Evolutionary conservation across 2,329 filamentous ascomycete species (phyloP).

Genomic region (Microthyrium microscopicum): DNA sequence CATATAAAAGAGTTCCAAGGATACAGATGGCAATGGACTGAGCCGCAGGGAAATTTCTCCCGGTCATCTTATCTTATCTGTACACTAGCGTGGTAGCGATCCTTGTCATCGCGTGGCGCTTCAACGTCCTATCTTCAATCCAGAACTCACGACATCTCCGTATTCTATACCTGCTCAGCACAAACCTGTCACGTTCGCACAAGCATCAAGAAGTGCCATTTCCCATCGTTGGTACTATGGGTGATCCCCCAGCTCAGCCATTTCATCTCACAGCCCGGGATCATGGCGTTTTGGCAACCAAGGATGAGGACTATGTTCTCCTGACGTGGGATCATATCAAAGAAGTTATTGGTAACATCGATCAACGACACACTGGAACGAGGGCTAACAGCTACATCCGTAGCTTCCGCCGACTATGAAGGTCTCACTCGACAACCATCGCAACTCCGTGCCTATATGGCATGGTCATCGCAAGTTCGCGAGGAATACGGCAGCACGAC

Average conservation of each 20-base stretch:
- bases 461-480: conserved; percentile 39
- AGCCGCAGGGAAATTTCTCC: too few relatives aligned
- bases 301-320: conserved; percentile 33
- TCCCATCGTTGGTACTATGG: background rate
- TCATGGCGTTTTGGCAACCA: conserved; percentile 28
- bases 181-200: too few relatives aligned
- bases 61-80: too few relatives aligned
- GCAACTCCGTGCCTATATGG: conserved; percentile 41
- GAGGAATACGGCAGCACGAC: conserved; percentile 38
- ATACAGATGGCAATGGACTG: background rate
- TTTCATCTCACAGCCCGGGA: conserved; percentile 12
- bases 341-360: conserved; percentile 30
- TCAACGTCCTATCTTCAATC: too few relatives aligned
- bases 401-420: conserved; percentile 32
- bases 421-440: conserved; percentile 42
- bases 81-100: too few relatives aligned
- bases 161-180: too few relatives aligned
- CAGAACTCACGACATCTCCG: too few relatives aligned
- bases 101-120: too few relatives aligned
- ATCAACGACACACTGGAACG: background rate
- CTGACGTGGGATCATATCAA: conserved; percentile 37
- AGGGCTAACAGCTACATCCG: background rate
- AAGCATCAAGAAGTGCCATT: too few relatives aligned
- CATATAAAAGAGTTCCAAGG: background rate
- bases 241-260: background rate